Evolutionary conservation across 108 stramenopile species (phyloP).

Genomic region (Chaetoceros tenuissimus): DNA sequence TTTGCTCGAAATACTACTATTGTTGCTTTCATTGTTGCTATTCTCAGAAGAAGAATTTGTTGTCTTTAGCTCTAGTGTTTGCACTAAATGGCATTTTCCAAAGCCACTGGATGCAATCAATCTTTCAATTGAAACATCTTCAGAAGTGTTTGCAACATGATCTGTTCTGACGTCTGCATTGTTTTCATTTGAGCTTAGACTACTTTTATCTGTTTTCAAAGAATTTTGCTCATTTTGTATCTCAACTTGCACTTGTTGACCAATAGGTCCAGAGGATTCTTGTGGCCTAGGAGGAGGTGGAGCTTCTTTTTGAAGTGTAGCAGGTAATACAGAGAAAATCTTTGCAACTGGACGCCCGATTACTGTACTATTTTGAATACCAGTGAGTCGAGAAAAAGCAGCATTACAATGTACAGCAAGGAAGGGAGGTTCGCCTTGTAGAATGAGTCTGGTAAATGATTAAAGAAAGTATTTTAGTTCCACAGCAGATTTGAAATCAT

Average conservation of each 20-base stretch:
- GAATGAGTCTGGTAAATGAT: slow-evolving; percentile 28
- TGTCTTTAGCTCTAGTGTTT: no score
- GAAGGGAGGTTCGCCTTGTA: slow-evolving; percentile 43
- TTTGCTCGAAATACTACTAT: no score
- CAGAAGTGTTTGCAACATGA: not conserved
- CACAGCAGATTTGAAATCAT: not conserved
- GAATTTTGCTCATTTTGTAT: no score
- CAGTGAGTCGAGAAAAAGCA: slow-evolving; percentile 51
- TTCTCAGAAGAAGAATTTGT: no score
- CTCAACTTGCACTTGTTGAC: no score
- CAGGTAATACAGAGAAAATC: slow-evolving; percentile 28
- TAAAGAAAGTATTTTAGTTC: not conserved
- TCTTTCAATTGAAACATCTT: slow-evolving; percentile 28
- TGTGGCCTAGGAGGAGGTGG: no score
- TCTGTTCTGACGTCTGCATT: slow-evolving; percentile 6
- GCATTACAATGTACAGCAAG: slow-evolving; percentile 58
- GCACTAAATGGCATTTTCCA: slow-evolving; percentile 28
- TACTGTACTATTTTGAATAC: slow-evolving; percentile 45
- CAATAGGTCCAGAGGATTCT: no score
- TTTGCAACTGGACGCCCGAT: slow-evolving; percentile 45
- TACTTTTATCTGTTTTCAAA: no score
- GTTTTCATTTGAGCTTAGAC: no score
- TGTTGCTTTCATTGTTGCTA: no score
- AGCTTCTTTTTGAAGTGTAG: no score
- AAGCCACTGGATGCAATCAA: slow-evolving; percentile 52